phyloP scores from a whole-genome alignment of 176 grass and related monocot species.

The Tillandsia leiboldiana region DNA sequence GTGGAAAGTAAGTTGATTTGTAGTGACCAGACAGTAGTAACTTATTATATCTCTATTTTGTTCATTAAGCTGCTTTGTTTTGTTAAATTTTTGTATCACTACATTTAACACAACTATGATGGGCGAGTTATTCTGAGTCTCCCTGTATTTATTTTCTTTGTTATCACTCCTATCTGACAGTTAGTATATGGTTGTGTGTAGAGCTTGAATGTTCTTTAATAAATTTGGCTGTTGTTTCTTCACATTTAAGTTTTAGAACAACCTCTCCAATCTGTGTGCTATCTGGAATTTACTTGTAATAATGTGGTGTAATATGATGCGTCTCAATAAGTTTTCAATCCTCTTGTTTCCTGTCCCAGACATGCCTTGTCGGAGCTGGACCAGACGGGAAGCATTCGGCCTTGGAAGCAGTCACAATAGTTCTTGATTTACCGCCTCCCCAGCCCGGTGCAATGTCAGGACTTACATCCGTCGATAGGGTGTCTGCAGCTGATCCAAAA shows the following conservation, averaged over 20 bases:
- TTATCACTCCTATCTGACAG: too few relatives aligned
- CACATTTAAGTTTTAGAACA: not conserved
- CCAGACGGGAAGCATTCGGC: conserved; percentile 98
- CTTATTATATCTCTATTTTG: not conserved
- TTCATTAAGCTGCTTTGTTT: not conserved
- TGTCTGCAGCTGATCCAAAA: conserved; percentile 91
- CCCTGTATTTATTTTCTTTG: too few relatives aligned
- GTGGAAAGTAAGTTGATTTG: conserved; percentile 76
- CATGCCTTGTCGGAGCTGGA: conserved; percentile 97
- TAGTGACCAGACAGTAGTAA: not conserved
- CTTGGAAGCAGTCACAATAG: conserved; percentile 97
- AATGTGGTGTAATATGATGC: conserved; percentile 2
- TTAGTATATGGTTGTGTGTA: too few relatives aligned
- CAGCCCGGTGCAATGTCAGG: conserved; percentile 83
- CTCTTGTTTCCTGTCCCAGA: conserved; percentile 41
- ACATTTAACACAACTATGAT: not conserved
- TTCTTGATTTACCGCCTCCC: conserved; percentile 93
- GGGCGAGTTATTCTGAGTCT: not conserved
- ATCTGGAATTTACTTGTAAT: not conserved
- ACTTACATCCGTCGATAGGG: conserved; percentile 85
- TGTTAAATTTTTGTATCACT: not conserved
- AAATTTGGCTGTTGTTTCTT: not conserved
- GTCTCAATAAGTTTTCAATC: conserved; percentile 8
- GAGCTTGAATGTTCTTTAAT: not conserved
- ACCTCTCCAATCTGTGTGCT: not conserved